phyloP scores from a whole-genome alignment of 805 yeast species.

The Myxozyma geophila region DNA sequence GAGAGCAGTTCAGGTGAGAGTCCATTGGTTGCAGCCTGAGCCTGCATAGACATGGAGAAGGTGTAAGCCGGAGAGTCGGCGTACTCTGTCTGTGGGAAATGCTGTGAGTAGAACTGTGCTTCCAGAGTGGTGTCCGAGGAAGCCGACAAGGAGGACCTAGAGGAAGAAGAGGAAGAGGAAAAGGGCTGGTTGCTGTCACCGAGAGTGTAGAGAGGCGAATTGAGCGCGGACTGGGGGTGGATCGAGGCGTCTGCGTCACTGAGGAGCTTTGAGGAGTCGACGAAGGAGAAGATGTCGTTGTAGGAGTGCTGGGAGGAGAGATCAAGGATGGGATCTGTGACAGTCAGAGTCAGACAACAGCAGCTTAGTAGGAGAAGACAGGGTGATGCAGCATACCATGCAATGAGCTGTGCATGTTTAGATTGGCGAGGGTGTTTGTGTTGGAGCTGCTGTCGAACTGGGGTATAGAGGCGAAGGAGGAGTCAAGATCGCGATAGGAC shows the following conservation, averaged over 20 bases:
- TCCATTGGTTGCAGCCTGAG: conserved; percentile 20
- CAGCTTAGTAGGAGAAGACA: not conserved
- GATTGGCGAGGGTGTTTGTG: too few relatives aligned
- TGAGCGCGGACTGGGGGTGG: not conserved
- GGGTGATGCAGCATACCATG: not conserved
- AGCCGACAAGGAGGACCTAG: not conserved
- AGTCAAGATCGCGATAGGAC: conserved; percentile 1
- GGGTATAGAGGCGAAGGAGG: not conserved
- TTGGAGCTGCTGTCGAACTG: not conserved
- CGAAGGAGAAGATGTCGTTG: conserved; percentile 8
- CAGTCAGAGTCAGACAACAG: not conserved
- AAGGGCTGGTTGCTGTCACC: not conserved
- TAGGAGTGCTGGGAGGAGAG: not conserved
- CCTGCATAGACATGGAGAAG: conserved; percentile 5
- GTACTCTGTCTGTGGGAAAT: not conserved
- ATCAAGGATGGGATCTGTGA: not conserved
- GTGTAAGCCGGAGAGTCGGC: not conserved
- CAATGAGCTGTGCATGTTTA: not conserved
- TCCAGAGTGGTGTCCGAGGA: not conserved
- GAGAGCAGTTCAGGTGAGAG: conserved; percentile 30
- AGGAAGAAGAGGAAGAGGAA: not conserved
- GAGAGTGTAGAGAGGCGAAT: not conserved
- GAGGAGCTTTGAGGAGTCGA: conserved; percentile 5
- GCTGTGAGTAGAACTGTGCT: not conserved
- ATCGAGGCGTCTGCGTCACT: not conserved